A percentile compares a stretch with the other conserved stretches of the same genome.
phyloP scores from a whole-genome alignment of 441 rosid species.

The Omphalea diandra region DNA sequence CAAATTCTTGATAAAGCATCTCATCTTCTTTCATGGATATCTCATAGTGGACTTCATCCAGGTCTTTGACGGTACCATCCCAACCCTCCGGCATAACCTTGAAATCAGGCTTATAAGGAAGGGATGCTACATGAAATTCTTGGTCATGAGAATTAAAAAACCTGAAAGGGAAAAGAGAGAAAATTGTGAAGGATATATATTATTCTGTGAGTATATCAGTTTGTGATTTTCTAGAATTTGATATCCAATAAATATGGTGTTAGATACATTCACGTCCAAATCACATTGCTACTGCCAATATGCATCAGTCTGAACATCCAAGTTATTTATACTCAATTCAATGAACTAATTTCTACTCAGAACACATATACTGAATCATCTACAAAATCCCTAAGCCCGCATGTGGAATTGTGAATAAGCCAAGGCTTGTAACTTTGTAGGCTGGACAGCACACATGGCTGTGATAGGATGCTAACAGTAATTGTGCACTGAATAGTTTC shows the following conservation, averaged over 20 bases:
- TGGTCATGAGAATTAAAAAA: conserved; percentile 80
- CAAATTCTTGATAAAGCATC: conserved; percentile 78
- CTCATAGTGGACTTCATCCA: conserved; percentile 91
- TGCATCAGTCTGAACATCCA: not conserved
- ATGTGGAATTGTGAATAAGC: not conserved
- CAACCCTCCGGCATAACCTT: conserved; percentile 98
- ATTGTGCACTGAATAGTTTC: not conserved
- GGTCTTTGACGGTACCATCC: conserved; percentile 86
- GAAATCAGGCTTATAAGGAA: conserved; percentile 85
- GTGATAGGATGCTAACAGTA: not conserved
- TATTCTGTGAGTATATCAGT: not conserved
- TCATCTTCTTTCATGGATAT: conserved; percentile 95
- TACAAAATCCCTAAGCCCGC: not conserved
- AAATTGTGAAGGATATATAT: too few species aligned
- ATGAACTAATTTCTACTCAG: not conserved
- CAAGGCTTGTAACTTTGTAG: not conserved
- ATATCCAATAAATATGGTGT: not conserved
- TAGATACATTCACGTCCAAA: not conserved
- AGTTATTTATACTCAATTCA: not conserved
- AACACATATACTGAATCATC: not conserved
- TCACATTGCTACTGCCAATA: not conserved
- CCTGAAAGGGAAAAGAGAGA: conserved; percentile 35
- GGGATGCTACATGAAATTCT: conserved; percentile 93
- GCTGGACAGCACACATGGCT: not conserved
- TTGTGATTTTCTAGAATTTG: conserved; percentile 5